Percentiles rank a stretch among this genome's conserved stretches.
phyloP scores from a whole-genome alignment of 2,329 filamentous ascomycete genomes.

The Ascochyta clinopodiicola region DNA sequence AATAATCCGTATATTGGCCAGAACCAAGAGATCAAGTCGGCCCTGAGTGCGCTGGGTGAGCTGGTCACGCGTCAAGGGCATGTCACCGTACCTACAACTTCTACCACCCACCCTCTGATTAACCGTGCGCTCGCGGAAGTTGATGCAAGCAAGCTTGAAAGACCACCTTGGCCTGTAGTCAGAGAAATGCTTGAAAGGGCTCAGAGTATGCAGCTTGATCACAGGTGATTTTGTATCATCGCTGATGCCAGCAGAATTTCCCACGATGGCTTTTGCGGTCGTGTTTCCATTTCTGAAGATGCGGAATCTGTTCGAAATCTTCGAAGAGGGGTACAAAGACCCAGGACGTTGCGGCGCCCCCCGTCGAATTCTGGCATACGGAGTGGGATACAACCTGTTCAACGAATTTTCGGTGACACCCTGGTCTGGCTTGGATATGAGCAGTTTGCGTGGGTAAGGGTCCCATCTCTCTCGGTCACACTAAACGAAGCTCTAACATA shows the following conservation, averaged over 20 bases:
- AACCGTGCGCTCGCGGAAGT: constrained; percentile 34
- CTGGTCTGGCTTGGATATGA: constrained; percentile 13
- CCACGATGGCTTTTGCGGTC: constrained; percentile 43
- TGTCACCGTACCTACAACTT: constrained; percentile 19
- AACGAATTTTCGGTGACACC: constrained; percentile 30
- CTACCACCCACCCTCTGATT: constrained; percentile 23
- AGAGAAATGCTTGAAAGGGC: constrained; percentile 22
- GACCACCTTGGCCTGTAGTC: constrained; percentile 41
- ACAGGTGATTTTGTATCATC: neutral
- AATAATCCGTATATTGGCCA: constrained; percentile 43
- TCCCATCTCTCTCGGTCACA: neutral
- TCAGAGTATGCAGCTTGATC: neutral
- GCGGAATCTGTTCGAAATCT: constrained; percentile 32
- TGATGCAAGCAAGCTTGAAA: constrained; percentile 35
- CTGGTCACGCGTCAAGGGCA: constrained; percentile 41
- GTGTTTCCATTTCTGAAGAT: constrained; percentile 42
- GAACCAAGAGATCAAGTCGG: constrained; percentile 43
- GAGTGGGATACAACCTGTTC: constrained; percentile 39
- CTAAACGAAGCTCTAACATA: neutral
- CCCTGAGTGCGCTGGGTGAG: constrained; percentile 41
- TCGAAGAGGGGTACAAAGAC: constrained; percentile 35
- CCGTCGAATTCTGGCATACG: constrained; percentile 39
- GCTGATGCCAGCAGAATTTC: constrained; percentile 28
- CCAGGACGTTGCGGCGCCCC: constrained; percentile 26
- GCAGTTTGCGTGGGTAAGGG: constrained; percentile 1